These are phyloP conservation scores for Hibiscus syriacus DNA, from an alignment of 345 rosid species.

Conservation along the genomic window DNA sequence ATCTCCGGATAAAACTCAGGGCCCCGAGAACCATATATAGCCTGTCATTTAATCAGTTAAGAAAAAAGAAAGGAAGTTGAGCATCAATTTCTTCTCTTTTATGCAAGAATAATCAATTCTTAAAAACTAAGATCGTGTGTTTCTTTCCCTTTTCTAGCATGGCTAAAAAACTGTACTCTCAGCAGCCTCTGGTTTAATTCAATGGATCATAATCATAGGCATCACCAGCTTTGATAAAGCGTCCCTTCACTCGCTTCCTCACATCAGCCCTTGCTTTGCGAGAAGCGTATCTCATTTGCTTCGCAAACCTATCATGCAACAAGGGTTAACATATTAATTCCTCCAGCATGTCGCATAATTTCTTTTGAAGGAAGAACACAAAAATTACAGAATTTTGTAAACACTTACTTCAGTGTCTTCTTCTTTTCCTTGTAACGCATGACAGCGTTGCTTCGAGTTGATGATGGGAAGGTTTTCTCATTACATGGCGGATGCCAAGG, in stretches of 20 bases:
- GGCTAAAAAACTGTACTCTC: slow-evolving; percentile 23
- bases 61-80: slow-evolving; percentile 4
- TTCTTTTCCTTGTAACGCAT: too few species aligned
- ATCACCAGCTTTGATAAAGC: too few species aligned
- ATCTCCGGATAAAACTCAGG: slow-evolving; percentile 1
- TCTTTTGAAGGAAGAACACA: too few species aligned
- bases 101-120: slow-evolving; percentile 19
- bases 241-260: too few species aligned
- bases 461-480: slow-evolving; percentile 50
- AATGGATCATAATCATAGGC: too few species aligned
- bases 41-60: slow-evolving; percentile 20
- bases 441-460: slow-evolving; percentile 33
- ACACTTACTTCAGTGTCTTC: slow-evolving; percentile 74
- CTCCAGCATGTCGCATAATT: too few species aligned
- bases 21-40: slow-evolving; percentile 23
- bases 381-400: too few species aligned
- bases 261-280: too few species aligned
- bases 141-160: slow-evolving; percentile 22
- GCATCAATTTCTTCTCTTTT: slow-evolving; percentile 13
- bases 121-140: slow-evolving; percentile 16
- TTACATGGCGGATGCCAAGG: slow-evolving; percentile 75
- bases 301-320: too few species aligned
- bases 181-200: too few species aligned
- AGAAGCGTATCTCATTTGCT: too few species aligned
- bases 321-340: too few species aligned